phyloP scores from a whole-genome alignment of 2,329 filamentous ascomycete species.

The Penicillium sp. region DNA sequence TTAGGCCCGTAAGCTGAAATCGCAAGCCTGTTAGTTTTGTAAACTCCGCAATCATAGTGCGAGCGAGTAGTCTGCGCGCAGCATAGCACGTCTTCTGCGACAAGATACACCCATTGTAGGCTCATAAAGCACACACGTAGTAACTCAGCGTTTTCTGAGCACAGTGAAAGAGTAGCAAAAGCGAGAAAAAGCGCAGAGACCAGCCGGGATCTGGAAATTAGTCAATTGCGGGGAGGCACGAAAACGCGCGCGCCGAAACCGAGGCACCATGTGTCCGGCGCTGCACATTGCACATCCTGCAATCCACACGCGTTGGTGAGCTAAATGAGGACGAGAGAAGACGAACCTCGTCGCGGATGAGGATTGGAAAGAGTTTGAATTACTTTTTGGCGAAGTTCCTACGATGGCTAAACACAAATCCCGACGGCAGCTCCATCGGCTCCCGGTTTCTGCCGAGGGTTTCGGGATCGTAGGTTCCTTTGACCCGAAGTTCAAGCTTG shows the following conservation, averaged over 20 bases:
- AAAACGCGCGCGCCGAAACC: constrained; percentile 7
- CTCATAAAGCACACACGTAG: background rate
- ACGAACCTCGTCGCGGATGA: background rate
- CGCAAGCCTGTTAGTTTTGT: background rate
- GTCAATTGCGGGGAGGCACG: constrained; percentile 14
- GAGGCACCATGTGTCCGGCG: constrained; percentile 10
- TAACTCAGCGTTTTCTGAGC: background rate
- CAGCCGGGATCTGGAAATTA: background rate
- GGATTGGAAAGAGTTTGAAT: background rate
- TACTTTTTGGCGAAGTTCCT: background rate
- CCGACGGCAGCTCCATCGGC: constrained; percentile 2
- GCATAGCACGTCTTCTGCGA: background rate
- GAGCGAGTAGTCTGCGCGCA: background rate
- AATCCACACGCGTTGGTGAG: background rate
- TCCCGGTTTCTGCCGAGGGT: constrained; percentile 22
- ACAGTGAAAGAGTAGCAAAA: constrained; percentile 1
- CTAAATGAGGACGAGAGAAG: background rate
- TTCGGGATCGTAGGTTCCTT: background rate
- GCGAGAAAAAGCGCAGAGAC: constrained; percentile 6
- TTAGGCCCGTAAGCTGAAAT: constrained; percentile 8
- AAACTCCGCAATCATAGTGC: background rate
- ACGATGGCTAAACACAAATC: constrained; percentile 8
- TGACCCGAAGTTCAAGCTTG: background rate
- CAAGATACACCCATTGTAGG: background rate
- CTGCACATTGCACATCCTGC: background rate